Evolutionary conservation across 2,329 filamentous ascomycete genomes (phyloP), one percentile per base, ranked within the genome.

Genomic region (Alternaria sp.): DNA sequence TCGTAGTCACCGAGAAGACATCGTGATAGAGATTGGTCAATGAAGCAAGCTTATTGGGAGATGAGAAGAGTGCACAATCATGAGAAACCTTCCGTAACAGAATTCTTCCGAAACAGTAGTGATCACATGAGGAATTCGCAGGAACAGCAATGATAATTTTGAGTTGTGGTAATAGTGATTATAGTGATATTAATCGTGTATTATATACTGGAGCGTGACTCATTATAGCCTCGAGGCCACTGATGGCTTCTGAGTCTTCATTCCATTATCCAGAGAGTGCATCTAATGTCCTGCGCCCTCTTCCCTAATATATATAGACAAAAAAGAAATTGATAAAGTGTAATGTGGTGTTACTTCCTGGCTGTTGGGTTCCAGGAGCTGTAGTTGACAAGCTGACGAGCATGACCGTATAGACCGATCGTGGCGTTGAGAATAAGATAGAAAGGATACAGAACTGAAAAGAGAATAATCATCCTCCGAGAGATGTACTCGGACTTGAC

Each of bases 341-440:
- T 25, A 36, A 49, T 50, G 34, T 38, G 18, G 32, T 36, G 30
- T 57, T 65, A 77, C 59, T 66, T 75, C 58, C 79, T 70, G 28
- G 78, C 78, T 3, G 82, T 84, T n/a, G 82, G 81, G 63, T 84
- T 84, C 82, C 82, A 84, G 16, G 76, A 79, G 56, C 77, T 79
- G 63, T 84, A 84, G 54, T 75, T 78, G 54, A 81, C 80, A 32
- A 83, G 68, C 65, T 83, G 81, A 62, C 82, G 74, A 30, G 82
- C 82, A 61, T 84, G 81, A 7, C 81, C 82, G 59, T 81, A 83
- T 16, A 84, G 70, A 10, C 82, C 82, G 69, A 83, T 82, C 2
- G 79, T 78, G 3, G 81, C 81, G 55, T 77, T 78, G 38, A 83
- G 63, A 12, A 83, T 71, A 27, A 84, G 65, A 22, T 84, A 82